Base-by-base conservation (phyloP, 2,329 filamentous ascomycete species). In the Diaporthe aspalathi region DNA sequence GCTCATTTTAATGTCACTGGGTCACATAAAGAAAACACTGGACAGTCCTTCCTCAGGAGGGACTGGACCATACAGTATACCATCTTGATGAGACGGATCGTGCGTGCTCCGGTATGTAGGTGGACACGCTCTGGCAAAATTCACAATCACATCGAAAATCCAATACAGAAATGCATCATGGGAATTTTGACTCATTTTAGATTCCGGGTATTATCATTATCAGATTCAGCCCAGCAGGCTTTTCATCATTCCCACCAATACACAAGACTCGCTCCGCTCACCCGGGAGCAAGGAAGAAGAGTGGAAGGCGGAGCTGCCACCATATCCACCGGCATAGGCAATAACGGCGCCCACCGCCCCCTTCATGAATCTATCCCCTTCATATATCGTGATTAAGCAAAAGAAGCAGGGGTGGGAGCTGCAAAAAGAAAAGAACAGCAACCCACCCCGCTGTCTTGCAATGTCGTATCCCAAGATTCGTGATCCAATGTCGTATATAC, bases 401-500 rank as follows among this genome's bases (percentile, higher is more conserved):
- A 47, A 35, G 17, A 16, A 9, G 9, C 2, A 11, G 38, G 45
- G 1, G 45, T 35, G 35, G 12, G 2, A 27, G 3, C 43, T n/a
- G 24, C 5, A 38, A 8, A n/a, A n/a, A n/a, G n/a, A n/a, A n/a
- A n/a, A n/a, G n/a, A n/a, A n/a, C n/a, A n/a, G n/a, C n/a, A n/a
- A n/a, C n/a, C n/a, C n/a, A n/a, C n/a, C 35, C 35, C 29, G 7
- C 14, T 38, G 22, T n/a, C 32, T 29, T n/a, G 20, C 45, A 38
- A 38, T 9, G 45, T 65, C 60, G 20, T 65, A 35, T 65, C 60
- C 60, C 60, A 38, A 65, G 27, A 50, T 65, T 65, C 45, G 60
- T 65, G 29, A 65, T 65, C 60, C 60, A 65, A 50, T 65, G 50
- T 65, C 60, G n/a, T 65, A 65, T 38, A 65, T 50, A 65, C 60